Evolutionary conservation across 345 rosid genomes (phyloP).

Genomic region (Hibiscus tridactylites): DNA sequence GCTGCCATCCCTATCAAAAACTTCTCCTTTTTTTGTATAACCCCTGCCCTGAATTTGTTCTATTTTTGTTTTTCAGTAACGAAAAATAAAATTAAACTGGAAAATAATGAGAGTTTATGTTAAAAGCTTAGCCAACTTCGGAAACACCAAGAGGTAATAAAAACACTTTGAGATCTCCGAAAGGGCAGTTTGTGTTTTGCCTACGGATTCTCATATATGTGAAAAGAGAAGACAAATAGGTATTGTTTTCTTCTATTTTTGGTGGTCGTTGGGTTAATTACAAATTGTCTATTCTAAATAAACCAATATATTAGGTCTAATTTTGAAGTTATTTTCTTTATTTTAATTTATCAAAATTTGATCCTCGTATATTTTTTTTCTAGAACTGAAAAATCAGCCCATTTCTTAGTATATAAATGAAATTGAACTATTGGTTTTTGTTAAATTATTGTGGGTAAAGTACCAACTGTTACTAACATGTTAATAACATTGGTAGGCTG

Average conservation of each 20-base stretch:
- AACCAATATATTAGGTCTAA: too few relatives aligned
- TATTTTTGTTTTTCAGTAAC: too few relatives aligned
- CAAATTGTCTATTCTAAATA: too few relatives aligned
- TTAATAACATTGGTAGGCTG: neutral
- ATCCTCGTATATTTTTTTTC: too few relatives aligned
- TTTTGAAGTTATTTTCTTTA: too few relatives aligned
- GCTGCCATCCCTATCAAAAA: slow-evolving; percentile 38
- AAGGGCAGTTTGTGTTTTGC: slow-evolving; percentile 34
- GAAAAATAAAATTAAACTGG: neutral
- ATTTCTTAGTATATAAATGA: too few relatives aligned
- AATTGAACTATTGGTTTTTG: too few relatives aligned
- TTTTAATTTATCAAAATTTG: too few relatives aligned
- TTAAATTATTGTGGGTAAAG: too few relatives aligned
- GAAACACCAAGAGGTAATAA: slow-evolving; percentile 42
- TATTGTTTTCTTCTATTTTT: neutral
- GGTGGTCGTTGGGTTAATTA: neutral
- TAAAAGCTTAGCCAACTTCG: slow-evolving; percentile 22
- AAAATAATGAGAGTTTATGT: neutral
- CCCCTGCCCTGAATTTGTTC: too few relatives aligned
- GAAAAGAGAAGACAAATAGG: neutral
- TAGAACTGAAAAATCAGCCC: too few relatives aligned
- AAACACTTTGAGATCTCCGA: slow-evolving; percentile 71
- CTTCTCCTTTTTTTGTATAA: too few relatives aligned
- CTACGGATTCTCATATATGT: neutral
- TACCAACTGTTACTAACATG: neutral